phyloP scores from a whole-genome alignment of 2,329 filamentous ascomycete species.

The Diaporthe nobilis region DNA sequence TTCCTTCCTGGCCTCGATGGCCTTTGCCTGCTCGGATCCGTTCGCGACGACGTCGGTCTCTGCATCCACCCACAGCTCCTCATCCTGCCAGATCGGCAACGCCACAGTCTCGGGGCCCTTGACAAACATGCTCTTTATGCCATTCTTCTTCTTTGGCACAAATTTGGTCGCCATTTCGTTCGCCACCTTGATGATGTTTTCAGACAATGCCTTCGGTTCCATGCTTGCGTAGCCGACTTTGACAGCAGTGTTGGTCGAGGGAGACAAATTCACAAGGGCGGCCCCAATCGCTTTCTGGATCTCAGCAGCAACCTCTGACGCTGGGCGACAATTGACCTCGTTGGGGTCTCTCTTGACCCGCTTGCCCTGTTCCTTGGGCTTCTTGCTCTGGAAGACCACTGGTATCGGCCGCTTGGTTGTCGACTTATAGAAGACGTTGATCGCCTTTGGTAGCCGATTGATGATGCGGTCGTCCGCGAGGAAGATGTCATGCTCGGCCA shows the following conservation, averaged over 20 bases:
- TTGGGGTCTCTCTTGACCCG: slow-evolving; percentile 66
- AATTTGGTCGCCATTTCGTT: slow-evolving; percentile 81
- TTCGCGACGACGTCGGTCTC: slow-evolving; percentile 78
- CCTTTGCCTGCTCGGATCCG: slow-evolving; percentile 63
- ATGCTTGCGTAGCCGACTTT: slow-evolving; percentile 83
- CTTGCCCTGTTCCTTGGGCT: slow-evolving; percentile 71
- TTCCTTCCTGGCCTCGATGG: slow-evolving; percentile 55
- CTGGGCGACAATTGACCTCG: slow-evolving; percentile 62
- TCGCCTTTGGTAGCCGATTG: slow-evolving; percentile 78
- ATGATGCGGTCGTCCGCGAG: slow-evolving; percentile 91
- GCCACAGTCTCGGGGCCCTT: slow-evolving; percentile 91
- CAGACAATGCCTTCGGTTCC: slow-evolving; percentile 80
- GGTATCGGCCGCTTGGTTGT: slow-evolving; percentile 90
- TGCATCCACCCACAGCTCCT: slow-evolving; percentile 90
- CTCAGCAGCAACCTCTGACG: slow-evolving; percentile 81
- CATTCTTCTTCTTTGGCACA: slow-evolving; percentile 89
- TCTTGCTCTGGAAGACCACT: slow-evolving; percentile 70
- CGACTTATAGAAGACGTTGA: slow-evolving; percentile 93
- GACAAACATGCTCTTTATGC: slow-evolving; percentile 87
- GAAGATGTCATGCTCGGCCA: slow-evolving; percentile 91
- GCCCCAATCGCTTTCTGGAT: slow-evolving; percentile 82
- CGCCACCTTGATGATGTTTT: slow-evolving; percentile 83
- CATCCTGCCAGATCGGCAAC: slow-evolving; percentile 93
- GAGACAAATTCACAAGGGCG: slow-evolving; percentile 85
- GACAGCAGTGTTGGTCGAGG: slow-evolving; percentile 84